phyloP scores from a whole-genome alignment of 78 protist species.

The Dictyostelium intermedium region DNA sequence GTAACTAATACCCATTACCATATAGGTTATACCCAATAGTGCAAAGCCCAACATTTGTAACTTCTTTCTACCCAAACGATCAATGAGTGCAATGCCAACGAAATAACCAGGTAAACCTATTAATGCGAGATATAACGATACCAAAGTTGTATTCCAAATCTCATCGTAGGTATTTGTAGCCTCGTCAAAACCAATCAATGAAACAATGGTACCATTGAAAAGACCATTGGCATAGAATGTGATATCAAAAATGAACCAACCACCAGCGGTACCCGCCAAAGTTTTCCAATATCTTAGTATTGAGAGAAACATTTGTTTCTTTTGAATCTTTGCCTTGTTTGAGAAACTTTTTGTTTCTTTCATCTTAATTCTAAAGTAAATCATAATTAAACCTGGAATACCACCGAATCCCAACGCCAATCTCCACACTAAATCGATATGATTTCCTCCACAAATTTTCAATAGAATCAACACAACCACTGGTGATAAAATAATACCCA shows the following conservation, averaged over 20 bases:
- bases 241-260: constrained; percentile 92
- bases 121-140: constrained; percentile 29
- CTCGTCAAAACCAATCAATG: constrained; percentile 24
- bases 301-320: constrained; percentile 15
- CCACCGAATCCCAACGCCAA: constrained; percentile 70
- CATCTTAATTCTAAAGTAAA: constrained; percentile 72
- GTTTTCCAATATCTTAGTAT: constrained; percentile 16
- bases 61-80: constrained; percentile 50
- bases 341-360: constrained; percentile 39
- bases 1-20: constrained; percentile 52
- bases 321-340: not conserved
- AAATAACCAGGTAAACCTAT: constrained; percentile 83
- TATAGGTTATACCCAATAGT: constrained; percentile 37
- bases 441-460: not conserved
- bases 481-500: constrained; percentile 81
- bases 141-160: constrained; percentile 20
- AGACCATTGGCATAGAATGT: constrained; percentile 87
- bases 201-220: constrained; percentile 64
- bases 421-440: constrained; percentile 85
- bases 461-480: constrained; percentile 32
- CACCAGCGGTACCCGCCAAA: constrained; percentile 87
- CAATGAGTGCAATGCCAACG: constrained; percentile 65
- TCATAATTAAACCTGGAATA: constrained; percentile 61
- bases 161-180: constrained; percentile 26
- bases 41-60: constrained; percentile 79